Base-by-base conservation (phyloP, 139 green algal species). In the Ulvella scutata region DNA sequence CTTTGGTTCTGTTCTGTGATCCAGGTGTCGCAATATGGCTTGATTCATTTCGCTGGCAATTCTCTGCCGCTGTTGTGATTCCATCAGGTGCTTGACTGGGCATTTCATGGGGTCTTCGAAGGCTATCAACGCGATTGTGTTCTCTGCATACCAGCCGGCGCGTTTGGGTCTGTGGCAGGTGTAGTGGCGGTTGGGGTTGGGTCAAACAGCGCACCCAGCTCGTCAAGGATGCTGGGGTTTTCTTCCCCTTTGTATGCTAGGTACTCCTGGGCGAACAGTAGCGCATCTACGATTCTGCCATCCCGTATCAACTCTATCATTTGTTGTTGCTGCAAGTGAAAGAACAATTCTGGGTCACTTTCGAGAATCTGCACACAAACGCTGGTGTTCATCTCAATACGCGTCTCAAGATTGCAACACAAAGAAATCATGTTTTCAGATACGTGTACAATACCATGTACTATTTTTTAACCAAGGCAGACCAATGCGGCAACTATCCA, bases 301-400 rank as follows among this genome's bases (percentile, higher is more conserved):
- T 40, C 43, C 2, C 92, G 82, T 23, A 98, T 93, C 23, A 98
- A 82, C 86, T 98, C 94, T 34, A 98, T 98, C 20, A 98, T 78
- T 26, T 84, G 86, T 87, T 98, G 94, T 83, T 97, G 93, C 77
- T 98, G 92, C 38, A 98, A 82, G 78, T 96, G 93, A 82, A 98
- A 98, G 62, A 90, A 89, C 60, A 98, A 88, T 34, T 84, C 43
- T 1, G 83, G 73, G 43, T 92, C 83, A 29, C 86, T 81, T 60
- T 98, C 94, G 43, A 98, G 79, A 28, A 97, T 94, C 84, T 94
- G 84, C 26, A 76, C 44, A 61, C 33, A 77, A 61, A 77, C 72
- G 17, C 21, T 76, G n/a, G n/a, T n/a, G n/a, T n/a, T n/a, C n/a
- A n/a, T n/a, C n/a, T n/a, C n/a, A n/a, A n/a, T n/a, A n/a, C n/a